Base-by-base conservation (phyloP, 2,329 filamentous ascomycete genomes). In the Aureobasidium sp. region DNA sequence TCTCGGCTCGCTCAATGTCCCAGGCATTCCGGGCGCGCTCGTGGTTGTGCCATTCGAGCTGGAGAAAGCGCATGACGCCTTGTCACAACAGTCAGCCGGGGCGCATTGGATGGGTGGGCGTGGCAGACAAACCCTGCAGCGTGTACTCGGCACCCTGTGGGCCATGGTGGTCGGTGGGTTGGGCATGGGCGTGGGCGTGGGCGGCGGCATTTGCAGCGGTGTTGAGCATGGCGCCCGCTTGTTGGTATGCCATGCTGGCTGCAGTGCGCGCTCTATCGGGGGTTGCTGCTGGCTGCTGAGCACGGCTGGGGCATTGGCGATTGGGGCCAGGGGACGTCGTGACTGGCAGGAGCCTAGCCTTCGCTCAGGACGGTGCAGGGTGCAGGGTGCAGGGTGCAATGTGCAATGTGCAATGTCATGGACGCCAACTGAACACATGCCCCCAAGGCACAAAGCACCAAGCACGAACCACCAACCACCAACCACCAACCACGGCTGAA, bases 1-100 rank as follows among this genome's bases (percentile, higher is more conserved):
- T 97, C 74, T 98, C 93, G 64, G 95, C 93, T 66, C 90, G 85
- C 72, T 98, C 93, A 68, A 98, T 98, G 71, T 98, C 93, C 93
- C 93, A 98, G 32, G 90, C 85, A 72, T 98, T 98, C 63, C 93
- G 84, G 67, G 96, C 93, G 71, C 93, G 87, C 73, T 98, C 93
- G 70, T 98, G 91, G 61, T 89, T 86, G 72, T 98, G 93, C 93
- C 93, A 98, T 80, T 98, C 91, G 42, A 93, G 93, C 74, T 98
- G 93, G 34, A 98, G 82, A 70, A 98, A 98, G 71, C 93, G 90
- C 93, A 98, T 98, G 32, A 98, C 93, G 66, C 93, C 88, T 48
- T 93, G 61, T 29, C 29, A 37, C 29, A n/a, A 37, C 30, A 11
- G 44, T 47, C 52, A 47, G 41, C 52, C 32, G 19, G 12, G 37